Evolutionary conservation across 495 filamentous ascomycete genomes (phyloP).

Genomic region (Trichoderma reesei): DNA sequence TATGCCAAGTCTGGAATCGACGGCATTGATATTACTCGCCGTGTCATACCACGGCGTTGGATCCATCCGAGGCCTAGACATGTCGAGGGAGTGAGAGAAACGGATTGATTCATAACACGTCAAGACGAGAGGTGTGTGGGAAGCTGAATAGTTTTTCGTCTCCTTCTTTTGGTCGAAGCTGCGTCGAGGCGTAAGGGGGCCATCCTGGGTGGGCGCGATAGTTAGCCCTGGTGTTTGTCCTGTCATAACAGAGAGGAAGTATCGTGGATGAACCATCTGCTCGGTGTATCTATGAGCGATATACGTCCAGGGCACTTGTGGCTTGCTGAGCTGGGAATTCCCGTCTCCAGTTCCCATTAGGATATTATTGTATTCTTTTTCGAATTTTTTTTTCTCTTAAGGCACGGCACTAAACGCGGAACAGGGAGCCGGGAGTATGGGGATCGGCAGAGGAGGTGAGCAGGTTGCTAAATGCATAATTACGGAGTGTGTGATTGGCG

Average conservation of each 20-base stretch:
- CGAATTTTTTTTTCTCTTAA: neutral
- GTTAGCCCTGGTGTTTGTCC: conserved; percentile 8
- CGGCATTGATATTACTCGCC: too few relatives aligned
- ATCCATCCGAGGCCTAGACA: neutral
- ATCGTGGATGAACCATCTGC: neutral
- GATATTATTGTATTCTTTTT: too few relatives aligned
- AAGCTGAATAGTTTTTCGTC: neutral
- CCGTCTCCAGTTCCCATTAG: too few relatives aligned
- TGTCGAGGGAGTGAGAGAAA: neutral
- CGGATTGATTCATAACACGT: neutral
- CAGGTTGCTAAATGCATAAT: conserved; percentile 1
- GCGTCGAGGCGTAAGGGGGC: neutral
- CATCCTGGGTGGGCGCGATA: neutral
- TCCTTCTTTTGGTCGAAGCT: neutral
- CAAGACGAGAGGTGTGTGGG: neutral
- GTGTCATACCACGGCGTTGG: conserved; percentile 2
- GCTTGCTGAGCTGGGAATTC: conserved; percentile 3
- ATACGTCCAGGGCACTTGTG: neutral
- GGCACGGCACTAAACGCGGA: conserved; percentile 3
- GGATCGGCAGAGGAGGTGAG: conserved; percentile 4
- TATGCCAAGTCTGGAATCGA: too few relatives aligned
- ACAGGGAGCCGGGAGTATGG: conserved; percentile 3
- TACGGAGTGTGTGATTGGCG: neutral
- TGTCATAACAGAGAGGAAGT: neutral
- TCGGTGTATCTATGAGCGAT: neutral